phyloP scores from a whole-genome alignment of 2,329 filamentous ascomycete species.

The Nothomitra cinnamomea region DNA sequence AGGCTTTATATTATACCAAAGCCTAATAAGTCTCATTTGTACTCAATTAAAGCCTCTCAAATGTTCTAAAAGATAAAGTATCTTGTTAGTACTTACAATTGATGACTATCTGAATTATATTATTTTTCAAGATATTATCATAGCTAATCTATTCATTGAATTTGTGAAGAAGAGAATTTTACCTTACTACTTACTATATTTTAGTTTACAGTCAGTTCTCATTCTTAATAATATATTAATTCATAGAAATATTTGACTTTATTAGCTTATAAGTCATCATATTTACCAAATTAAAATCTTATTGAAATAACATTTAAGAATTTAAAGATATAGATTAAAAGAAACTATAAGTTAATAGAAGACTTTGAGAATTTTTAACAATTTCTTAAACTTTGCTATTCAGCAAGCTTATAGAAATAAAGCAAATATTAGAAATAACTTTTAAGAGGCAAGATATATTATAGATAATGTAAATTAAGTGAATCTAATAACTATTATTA shows the following conservation, averaged over 20 bases:
- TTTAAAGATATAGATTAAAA: neutral
- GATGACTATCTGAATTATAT: neutral
- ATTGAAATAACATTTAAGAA: neutral
- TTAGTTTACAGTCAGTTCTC: neutral
- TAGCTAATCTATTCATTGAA: neutral
- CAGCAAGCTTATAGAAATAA: too few relatives aligned
- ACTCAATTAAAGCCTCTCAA: neutral
- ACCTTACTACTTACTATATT: neutral
- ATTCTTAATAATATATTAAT: neutral
- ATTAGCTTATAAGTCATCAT: neutral
- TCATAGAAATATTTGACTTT: neutral
- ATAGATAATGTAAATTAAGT: too few relatives aligned
- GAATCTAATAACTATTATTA: too few relatives aligned
- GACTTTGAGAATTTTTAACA: neutral
- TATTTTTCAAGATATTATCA: neutral
- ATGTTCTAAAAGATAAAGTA: neutral
- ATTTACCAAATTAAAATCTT: neutral
- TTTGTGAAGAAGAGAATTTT: neutral
- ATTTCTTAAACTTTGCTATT: too few relatives aligned
- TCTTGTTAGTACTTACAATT: neutral
- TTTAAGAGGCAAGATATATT: too few relatives aligned
- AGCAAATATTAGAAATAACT: too few relatives aligned
- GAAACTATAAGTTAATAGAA: neutral
- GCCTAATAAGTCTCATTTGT: conserved; percentile 4
- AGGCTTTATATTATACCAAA: too few relatives aligned